Percentiles rank a stretch among this genome's conserved stretches.
These are phyloP conservation scores for Geosmithia flava DNA, from an alignment of 2,329 filamentous ascomycete species.

Conservation along the genomic window DNA sequence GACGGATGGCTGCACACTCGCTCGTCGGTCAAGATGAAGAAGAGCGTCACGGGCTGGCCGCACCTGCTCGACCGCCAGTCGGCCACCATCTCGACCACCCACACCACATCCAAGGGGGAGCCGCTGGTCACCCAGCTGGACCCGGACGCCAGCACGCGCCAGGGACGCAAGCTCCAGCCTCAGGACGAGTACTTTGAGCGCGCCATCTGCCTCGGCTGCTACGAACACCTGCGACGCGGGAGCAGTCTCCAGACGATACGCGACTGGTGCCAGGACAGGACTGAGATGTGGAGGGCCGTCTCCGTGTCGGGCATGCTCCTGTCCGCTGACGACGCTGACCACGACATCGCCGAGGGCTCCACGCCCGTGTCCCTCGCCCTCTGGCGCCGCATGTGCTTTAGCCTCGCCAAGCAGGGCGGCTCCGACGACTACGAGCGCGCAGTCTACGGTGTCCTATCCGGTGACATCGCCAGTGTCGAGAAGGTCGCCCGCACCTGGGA, in stretches of 20 bases:
- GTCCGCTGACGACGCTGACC: constrained; percentile 28
- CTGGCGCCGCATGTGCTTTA: constrained; percentile 70
- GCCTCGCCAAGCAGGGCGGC: constrained; percentile 54
- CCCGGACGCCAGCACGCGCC: constrained; percentile 76
- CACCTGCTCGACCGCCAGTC: constrained; percentile 52
- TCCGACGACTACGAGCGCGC: constrained; percentile 73
- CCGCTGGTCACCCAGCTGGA: constrained; percentile 78
- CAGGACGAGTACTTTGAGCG: constrained; percentile 83
- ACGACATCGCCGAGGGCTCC: constrained; percentile 14
- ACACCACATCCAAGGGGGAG: constrained; percentile 46
- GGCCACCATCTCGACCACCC: constrained; percentile 39
- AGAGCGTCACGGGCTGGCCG: constrained; percentile 60
- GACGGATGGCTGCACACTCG: constrained; percentile 91
- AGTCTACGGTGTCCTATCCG: constrained; percentile 82
- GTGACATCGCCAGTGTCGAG: constrained; percentile 68
- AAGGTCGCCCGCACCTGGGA: constrained; percentile 71
- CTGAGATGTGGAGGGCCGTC: constrained; percentile 81
- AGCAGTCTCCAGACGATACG: constrained; percentile 59
- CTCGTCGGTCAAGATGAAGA: constrained; percentile 78
- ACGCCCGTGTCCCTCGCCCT: constrained; percentile 39
- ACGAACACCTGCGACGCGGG: constrained; percentile 83
- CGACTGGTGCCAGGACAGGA: constrained; percentile 76
- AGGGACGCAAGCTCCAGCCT: constrained; percentile 62
- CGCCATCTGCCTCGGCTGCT: constrained; percentile 87
- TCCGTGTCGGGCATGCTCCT: constrained; percentile 65